phyloP scores from a whole-genome alignment of 768 basidiomycete genomes.

The Trametes punicea region DNA sequence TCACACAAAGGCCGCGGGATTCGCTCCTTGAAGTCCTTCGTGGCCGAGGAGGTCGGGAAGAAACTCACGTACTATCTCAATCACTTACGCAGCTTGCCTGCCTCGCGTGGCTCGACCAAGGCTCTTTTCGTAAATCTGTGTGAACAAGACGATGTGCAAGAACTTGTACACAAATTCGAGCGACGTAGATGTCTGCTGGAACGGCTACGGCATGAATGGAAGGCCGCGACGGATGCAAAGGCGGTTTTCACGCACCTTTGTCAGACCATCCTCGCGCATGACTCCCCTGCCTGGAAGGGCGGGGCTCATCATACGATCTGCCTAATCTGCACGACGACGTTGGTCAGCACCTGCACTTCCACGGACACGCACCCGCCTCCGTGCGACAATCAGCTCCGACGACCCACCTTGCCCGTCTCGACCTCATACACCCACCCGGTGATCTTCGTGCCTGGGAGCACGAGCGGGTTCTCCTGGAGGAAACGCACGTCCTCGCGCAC shows the following conservation, averaged over 20 bases:
- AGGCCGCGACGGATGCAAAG: neutral
- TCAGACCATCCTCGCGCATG: neutral
- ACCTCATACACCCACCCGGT: conserved; percentile 71
- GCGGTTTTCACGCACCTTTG: neutral
- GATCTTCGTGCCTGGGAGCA: conserved; percentile 50
- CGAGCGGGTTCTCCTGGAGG: conserved; percentile 52
- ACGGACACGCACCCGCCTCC: neutral
- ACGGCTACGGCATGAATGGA: neutral
- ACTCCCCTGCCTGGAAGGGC: neutral
- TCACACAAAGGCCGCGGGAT: no score
- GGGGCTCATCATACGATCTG: conserved; percentile 15
- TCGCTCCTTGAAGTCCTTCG: no score
- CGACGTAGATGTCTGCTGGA: neutral
- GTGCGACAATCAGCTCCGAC: neutral
- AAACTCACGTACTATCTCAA: no score
- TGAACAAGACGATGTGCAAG: neutral
- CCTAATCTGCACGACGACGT: conserved; percentile 10
- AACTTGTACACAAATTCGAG: neutral
- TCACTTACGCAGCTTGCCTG: no score
- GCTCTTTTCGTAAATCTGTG: neutral
- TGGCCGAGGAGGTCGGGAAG: no score
- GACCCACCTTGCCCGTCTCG: conserved; percentile 54
- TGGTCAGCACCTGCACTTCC: neutral
- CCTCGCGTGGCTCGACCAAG: no score
- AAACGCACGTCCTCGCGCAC: conserved; percentile 58